phyloP scores from a whole-genome alignment of 2,329 filamentous ascomycete genomes.

The Fusarium musae region DNA sequence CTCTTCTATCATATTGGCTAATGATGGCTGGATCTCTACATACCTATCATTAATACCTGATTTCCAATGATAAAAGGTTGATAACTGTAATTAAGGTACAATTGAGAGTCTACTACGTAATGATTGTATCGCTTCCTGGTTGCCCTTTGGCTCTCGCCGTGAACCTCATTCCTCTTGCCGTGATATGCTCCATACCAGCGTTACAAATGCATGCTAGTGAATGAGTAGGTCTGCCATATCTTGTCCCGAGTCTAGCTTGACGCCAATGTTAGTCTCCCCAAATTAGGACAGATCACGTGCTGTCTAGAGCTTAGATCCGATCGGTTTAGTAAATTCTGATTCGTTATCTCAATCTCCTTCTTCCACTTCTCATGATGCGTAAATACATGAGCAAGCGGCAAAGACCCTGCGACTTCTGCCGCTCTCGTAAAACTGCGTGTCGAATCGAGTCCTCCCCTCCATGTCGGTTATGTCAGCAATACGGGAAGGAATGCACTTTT shows the following conservation, averaged over 20 bases:
- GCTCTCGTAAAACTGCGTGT: not conserved
- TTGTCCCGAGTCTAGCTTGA: too few relatives aligned
- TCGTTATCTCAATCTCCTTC: not conserved
- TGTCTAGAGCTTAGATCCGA: not conserved
- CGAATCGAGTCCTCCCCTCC: not conserved
- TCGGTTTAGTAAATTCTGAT: not conserved
- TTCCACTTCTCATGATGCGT: not conserved
- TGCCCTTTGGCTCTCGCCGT: not conserved
- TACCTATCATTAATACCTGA: not conserved
- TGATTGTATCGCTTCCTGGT: not conserved
- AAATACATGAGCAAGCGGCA: conserved; percentile 18
- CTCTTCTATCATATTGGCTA: not conserved
- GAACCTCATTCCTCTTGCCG: not conserved
- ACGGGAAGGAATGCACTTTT: not conserved
- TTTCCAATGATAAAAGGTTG: not conserved
- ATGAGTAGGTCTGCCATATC: not conserved
- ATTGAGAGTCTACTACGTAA: not conserved
- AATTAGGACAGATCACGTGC: not conserved
- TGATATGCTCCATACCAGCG: not conserved
- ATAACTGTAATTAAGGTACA: not conserved
- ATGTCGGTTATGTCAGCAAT: not conserved
- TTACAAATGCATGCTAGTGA: not conserved
- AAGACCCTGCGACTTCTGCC: conserved; percentile 7
- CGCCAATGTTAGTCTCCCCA: not conserved
- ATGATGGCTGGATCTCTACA: not conserved